These are phyloP conservation scores for Bryoglossum gracile DNA, from an alignment of 495 filamentous ascomycete species.

Conservation along the genomic window DNA sequence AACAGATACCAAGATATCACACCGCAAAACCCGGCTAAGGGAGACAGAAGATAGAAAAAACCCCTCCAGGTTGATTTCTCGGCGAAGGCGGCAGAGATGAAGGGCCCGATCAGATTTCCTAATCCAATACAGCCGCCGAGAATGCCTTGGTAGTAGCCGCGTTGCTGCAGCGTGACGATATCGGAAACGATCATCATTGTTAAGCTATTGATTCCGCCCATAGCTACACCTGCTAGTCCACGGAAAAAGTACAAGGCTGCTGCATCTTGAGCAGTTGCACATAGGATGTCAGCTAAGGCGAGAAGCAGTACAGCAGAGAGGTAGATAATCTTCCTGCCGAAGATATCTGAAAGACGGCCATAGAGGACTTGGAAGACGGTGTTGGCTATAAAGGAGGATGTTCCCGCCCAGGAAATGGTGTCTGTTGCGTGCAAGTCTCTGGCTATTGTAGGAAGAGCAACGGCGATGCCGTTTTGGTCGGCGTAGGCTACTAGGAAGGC, in stretches of 20 bases:
- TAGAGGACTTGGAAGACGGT: constrained; percentile 73
- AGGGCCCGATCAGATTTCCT: constrained; percentile 57
- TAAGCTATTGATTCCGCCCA: constrained; percentile 52
- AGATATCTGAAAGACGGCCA: constrained; percentile 72
- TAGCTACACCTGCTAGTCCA: constrained; percentile 74
- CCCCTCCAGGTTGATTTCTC: too few species aligned
- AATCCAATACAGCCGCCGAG: constrained; percentile 59
- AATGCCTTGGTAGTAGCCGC: constrained; percentile 50
- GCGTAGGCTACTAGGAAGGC: constrained; percentile 27
- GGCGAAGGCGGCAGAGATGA: too few species aligned
- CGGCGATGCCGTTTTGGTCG: constrained; percentile 30
- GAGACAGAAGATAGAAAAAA: too few species aligned
- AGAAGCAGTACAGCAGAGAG: constrained; percentile 67
- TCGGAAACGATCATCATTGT: constrained; percentile 69
- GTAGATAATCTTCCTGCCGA: constrained; percentile 68
- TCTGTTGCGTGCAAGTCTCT: constrained; percentile 21
- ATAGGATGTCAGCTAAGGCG: constrained; percentile 60
- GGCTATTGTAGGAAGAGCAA: constrained; percentile 30
- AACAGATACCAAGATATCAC: neutral
- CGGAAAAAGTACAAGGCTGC: constrained; percentile 59
- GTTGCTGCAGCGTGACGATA: constrained; percentile 61
- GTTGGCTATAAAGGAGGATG: constrained; percentile 62
- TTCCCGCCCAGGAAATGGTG: constrained; percentile 56
- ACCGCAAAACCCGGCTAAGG: too few species aligned
- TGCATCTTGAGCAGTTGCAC: constrained; percentile 63